Evolutionary conservation across 2,329 filamentous ascomycete genomes (phyloP), one percentile per base, ranked within the genome.

Genomic region (Penicillium sp.): DNA sequence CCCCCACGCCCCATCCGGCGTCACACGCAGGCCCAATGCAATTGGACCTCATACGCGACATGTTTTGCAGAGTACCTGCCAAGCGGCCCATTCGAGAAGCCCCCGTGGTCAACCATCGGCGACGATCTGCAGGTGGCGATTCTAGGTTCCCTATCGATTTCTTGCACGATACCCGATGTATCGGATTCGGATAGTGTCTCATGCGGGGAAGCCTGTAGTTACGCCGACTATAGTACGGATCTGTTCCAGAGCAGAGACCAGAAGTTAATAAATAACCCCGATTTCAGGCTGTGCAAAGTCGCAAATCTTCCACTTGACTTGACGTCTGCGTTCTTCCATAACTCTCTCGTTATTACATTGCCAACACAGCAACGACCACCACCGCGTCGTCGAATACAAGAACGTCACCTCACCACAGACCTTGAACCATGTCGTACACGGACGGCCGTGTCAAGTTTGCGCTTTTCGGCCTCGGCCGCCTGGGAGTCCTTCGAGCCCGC

Each of bases 401-500:
- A 15, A 15, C 39, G 17, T 41, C 26, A 21, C 15, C 27, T 27
- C n/a, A 49, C 30, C 26, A 18, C 18, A 39, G 3, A 41, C 41
- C 15, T 3, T 21, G 17, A 34, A 21, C 39, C 12, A 55, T 55
- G 53, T 52, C 53, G 7, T 36, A 27, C 42, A 46, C 41, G 7
- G 37, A 44, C 21, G 45, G 21, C n/a, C 49, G 49, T 24, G 37
- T 52, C 10, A 55, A 52, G 36, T 36, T 55, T 41, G 53, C 53
- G 7, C 53, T 55, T 32, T 52, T 52, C 20, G 53, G 53, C 37
- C 53, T 55, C n/a, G 53, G 53, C 15, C 53, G 53, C 12, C 37
- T 55, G 24, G 53, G 53, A 24, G 53, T 49, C 9, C 45, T 72
- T 36, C 69, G 67, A 18, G 68, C 68, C 10, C 60, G 59, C 34